Conservation (phyloP, 2,329 filamentous ascomycete genomes). For the Ophioceras dolichostomum region DNA sequence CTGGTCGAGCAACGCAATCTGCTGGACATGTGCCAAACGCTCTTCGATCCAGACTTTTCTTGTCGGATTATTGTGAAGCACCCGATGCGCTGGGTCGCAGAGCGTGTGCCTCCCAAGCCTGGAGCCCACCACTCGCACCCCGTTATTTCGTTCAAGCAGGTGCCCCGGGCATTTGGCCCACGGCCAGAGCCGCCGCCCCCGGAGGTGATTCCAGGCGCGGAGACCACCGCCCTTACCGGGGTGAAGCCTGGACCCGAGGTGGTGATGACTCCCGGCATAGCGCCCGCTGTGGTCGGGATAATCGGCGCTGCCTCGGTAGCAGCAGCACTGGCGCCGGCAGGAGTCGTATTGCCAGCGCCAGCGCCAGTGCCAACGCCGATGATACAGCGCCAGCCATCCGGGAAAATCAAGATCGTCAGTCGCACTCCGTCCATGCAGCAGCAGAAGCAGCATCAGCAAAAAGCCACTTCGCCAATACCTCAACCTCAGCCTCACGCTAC, state of each 20-base stretch:
- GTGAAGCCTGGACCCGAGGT: no score
- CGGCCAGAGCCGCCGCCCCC: not conserved
- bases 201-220: no score
- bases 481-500: no score
- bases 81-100: constrained; percentile 30
- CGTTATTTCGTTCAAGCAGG: constrained; percentile 7
- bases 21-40: constrained; percentile 35
- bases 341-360: not conserved
- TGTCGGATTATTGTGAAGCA: constrained; percentile 32
- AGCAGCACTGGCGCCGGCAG: not conserved
- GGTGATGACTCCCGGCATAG: not conserved
- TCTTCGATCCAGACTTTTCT: constrained; percentile 35
- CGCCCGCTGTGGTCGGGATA: not conserved
- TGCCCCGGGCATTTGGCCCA: constrained; percentile 6
- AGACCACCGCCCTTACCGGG: no score
- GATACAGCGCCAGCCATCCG: no score
- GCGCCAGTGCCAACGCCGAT: not conserved
- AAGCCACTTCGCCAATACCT: no score
- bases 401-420: no score
- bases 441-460: no score
- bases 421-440: no score
- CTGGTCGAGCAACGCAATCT: constrained; percentile 35
- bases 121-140: no score
- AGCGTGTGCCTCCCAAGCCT: no score
- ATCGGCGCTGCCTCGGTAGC: not conserved